phyloP scores from a whole-genome alignment of 2,329 filamentous ascomycete genomes.

The Colletotrichum cereale region DNA sequence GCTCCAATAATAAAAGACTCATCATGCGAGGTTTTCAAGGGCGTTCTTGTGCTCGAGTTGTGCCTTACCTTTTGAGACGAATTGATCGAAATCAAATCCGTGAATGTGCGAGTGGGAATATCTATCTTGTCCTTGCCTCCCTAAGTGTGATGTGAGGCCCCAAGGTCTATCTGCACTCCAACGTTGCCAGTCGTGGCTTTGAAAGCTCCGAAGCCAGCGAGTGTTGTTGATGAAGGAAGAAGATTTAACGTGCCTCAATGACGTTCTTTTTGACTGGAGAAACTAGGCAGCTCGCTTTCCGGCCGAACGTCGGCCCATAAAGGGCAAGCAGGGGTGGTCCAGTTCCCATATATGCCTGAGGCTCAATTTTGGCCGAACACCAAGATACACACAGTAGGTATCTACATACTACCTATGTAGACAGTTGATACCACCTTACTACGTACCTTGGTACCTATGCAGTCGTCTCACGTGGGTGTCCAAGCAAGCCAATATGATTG shows the following conservation, averaged over 20 bases:
- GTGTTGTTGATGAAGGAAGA: background rate
- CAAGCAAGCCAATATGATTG: conserved; percentile 43
- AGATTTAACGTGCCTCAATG: background rate
- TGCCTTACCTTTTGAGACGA: conserved; percentile 27
- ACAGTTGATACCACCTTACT: too few species aligned
- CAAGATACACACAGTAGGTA: too few species aligned
- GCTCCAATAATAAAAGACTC: conserved; percentile 76
- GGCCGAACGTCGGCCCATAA: conserved; percentile 28
- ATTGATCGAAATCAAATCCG: background rate
- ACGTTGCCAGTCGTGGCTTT: conserved; percentile 10
- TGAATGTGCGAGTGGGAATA: background rate
- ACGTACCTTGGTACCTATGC: too few species aligned
- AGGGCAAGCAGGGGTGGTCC: conserved; percentile 32
- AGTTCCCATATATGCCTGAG: conserved; percentile 6
- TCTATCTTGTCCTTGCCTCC: conserved; percentile 1
- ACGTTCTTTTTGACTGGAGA: conserved; percentile 29
- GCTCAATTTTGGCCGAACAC: background rate
- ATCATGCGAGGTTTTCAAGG: conserved; percentile 52
- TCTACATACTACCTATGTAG: too few species aligned
- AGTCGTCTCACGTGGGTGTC: conserved; percentile 6
- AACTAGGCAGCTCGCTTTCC: conserved; percentile 11
- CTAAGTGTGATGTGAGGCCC: background rate
- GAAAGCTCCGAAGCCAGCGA: conserved; percentile 18
- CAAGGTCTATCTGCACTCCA: conserved; percentile 1
- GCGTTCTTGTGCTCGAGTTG: conserved; percentile 15